Evolutionary conservation across 1,284 basidiomycete genomes (phyloP), one percentile per base, ranked within the genome.

Genomic region (Hypsizygus ulmarius): DNA sequence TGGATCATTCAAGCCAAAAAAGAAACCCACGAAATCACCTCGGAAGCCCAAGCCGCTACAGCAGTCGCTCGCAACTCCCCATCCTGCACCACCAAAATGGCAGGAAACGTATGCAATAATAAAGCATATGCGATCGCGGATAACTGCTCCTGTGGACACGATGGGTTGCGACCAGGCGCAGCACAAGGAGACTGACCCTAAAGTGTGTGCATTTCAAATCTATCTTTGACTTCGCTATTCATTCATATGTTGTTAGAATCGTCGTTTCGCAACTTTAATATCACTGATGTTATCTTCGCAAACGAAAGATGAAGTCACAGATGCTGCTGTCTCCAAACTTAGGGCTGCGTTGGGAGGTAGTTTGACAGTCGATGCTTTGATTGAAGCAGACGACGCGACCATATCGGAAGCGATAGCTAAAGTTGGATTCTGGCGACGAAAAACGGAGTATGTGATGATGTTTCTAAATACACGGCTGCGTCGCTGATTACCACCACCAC

Each of bases 221-320:
- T 34, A 38, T 35, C 9, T 7, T 29, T 5, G 11, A 40, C 38
- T 8, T 25, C 38, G 50, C 40, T 54, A 39, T 43, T 39, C 16
- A 21, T 21, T 21, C 14, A 25, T 27, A 27, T 29, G 14, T 49
- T 44, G 9, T 15, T 62, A 91, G 87, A 89, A 86, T 45, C 77
- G 81, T 39, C 81, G 93, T 1, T 89, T 94, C 49, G 79, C 91
- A 3, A 92, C 89, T 2, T 82, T 98, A 16, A 81, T 99, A 7
- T 93, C 93, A 2, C 77, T 99, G 44, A 97, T 98, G 92, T 79
- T 98, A 3, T 94, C 90, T 9, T 92, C 92, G 1, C 94, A 97
- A 66, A 98, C 96, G 2, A 98, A 96, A 65, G 92, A 96, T 63
- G 84, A 91, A 57, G 86, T 94, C 10, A 96, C 91, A 0, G 84